Base-by-base conservation (phyloP, 1,139 yeast genomes). In the Hansenula anomala region DNA sequence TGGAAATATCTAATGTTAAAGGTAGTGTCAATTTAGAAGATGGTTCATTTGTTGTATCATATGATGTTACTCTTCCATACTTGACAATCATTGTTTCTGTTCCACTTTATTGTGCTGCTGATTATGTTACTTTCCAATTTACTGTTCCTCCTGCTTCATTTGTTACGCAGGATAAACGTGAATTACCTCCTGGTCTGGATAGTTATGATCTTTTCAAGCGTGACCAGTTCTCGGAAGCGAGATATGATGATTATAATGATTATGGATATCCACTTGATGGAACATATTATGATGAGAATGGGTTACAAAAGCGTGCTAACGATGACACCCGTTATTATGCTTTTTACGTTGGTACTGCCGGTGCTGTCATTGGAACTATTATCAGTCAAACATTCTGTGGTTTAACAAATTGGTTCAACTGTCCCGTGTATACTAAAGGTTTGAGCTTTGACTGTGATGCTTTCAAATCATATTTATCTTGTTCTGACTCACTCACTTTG, bases 21-120 rank as follows among this genome's bases (percentile, higher is more conserved):
- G 49, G 45, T 34, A 32, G 19, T 13, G 49, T 39, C 13, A 47
- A 47, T 38, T 28, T 45, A 19, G 35, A 39, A 6, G 42, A 44
- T 9, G 51, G 51, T 39, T 31, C 44, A 1, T 29, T 40, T 23
- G 18, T 42, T 15, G 30, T 34, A 19, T 24, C 36, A 13, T 46
- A 46, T 30, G 28, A 30, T 9, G 20, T 34, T 11, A 18, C 39
- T 12, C n/a, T 30, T 15, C 30, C 33, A 4, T 1, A 31, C 2
- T 12, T 33, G 9, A 33, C 39, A 9, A 25, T 13, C 17, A 3
- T 39, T 7, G 27, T 28, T 7, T 30, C 37, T 11, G 19, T 41
- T 10, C 13, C 30, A 8, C 24, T 11, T 13, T 42, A 31, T 40
- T 47, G 51, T 37, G 13, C 10, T 18, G 12, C 29, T 6, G 49